Evolutionary conservation across 768 basidiomycete genomes (phyloP).

Genomic region (Coprinopsis cinerea): DNA sequence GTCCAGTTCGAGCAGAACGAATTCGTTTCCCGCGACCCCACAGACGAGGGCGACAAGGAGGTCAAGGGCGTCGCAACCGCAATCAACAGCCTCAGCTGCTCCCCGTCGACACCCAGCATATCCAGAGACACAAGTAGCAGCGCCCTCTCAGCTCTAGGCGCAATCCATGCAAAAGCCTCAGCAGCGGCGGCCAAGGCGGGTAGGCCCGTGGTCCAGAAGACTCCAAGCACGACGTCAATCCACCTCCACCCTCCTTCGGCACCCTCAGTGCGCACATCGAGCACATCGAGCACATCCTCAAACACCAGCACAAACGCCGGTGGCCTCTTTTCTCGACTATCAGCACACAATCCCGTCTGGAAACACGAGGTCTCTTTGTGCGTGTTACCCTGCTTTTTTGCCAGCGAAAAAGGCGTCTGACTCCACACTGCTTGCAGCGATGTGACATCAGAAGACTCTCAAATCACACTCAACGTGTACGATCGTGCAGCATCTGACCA

Average conservation of each 20-base stretch:
- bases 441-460: slow-evolving; percentile 82
- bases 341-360: slow-evolving; percentile 92
- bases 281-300: slow-evolving; percentile 23
- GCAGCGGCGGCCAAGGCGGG: slow-evolving; percentile 25
- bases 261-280: slow-evolving; percentile 29
- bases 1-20: slow-evolving; percentile 99
- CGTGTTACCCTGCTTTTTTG: slow-evolving; percentile 29
- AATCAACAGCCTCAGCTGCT: slow-evolving; percentile 27
- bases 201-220: slow-evolving; percentile 24
- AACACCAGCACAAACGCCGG: slow-evolving; percentile 12
- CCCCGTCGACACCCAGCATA: slow-evolving; percentile 37
- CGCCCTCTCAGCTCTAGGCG: slow-evolving; percentile 62
- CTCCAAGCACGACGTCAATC: slow-evolving; percentile 29
- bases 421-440: slow-evolving; percentile 50
- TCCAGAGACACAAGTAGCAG: slow-evolving; percentile 18
- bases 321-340: slow-evolving; percentile 58
- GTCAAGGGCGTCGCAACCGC: slow-evolving; percentile 75
- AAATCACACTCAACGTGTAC: slow-evolving; percentile 86
- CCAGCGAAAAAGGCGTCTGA: slow-evolving; percentile 5
- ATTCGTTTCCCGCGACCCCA: slow-evolving; percentile 89
- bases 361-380: slow-evolving; percentile 99
- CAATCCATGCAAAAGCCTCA: slow-evolving; percentile 44
- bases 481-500: slow-evolving; percentile 80
- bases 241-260: slow-evolving; percentile 24
- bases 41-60: slow-evolving; percentile 80